A percentile compares a stretch with the other conserved stretches of the same genome.
Evolutionary conservation across 2,329 filamentous ascomycete species (phyloP).

Genomic region (Rhinocladiella similis): DNA sequence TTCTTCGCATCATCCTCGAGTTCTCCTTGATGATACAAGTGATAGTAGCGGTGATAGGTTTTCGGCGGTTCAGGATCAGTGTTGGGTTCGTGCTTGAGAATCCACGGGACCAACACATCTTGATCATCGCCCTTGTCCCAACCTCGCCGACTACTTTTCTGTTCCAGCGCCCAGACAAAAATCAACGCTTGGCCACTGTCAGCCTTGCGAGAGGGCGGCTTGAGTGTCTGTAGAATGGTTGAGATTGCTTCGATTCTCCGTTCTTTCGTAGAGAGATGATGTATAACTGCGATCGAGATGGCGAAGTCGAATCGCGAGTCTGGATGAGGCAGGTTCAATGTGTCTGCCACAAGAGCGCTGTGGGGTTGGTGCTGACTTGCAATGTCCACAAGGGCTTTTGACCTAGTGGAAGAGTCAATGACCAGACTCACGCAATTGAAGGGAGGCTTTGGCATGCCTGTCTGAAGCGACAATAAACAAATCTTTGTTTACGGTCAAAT

Average conservation of each 20-base stretch:
- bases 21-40: slow-evolving; percentile 84
- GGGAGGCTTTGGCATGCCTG: slow-evolving; percentile 58
- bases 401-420: slow-evolving; percentile 43
- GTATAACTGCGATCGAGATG: slow-evolving; percentile 90
- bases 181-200: slow-evolving; percentile 68
- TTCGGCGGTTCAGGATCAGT: slow-evolving; percentile 33
- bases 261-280: slow-evolving; percentile 80
- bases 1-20: slow-evolving; percentile 74
- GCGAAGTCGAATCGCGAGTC: slow-evolving; percentile 71
- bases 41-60: slow-evolving; percentile 89
- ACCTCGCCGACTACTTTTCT: slow-evolving; percentile 78
- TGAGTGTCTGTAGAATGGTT: slow-evolving; percentile 68
- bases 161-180: slow-evolving; percentile 96
- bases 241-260: slow-evolving; percentile 72
- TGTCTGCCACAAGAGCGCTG: slow-evolving; percentile 76
- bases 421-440: slow-evolving; percentile 14
- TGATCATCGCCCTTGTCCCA: slow-evolving; percentile 84
- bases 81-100: slow-evolving; percentile 55
- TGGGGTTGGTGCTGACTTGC: slow-evolving; percentile 61
- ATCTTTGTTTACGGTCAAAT: slow-evolving; percentile 73
- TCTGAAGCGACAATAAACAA: slow-evolving; percentile 85
- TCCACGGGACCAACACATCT: slow-evolving; percentile 96
- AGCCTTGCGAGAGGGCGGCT: slow-evolving; percentile 25
- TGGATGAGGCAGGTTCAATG: slow-evolving; percentile 78
- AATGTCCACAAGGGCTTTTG: slow-evolving; percentile 59